A percentile compares a stretch with the other conserved stretches of the same genome.
Conservation (phyloP, 306 rosid species). For the Trifolium repens region DNA sequence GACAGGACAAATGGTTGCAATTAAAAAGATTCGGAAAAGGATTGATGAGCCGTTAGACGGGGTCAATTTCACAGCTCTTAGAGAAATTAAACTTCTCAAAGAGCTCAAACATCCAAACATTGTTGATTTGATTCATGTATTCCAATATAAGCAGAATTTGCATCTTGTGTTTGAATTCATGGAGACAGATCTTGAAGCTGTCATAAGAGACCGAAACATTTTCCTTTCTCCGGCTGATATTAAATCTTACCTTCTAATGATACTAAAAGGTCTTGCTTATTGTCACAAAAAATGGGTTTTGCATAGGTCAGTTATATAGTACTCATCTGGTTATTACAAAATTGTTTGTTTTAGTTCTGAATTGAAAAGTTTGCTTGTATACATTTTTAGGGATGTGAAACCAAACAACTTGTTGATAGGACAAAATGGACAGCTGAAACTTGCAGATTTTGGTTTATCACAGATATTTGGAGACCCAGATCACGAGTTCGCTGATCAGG, state of each 20-base stretch:
- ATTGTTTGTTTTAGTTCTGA: constrained; percentile 21
- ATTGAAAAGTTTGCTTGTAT: constrained; percentile 38
- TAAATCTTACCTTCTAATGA: constrained; percentile 89
- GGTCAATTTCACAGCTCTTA: constrained; percentile 85
- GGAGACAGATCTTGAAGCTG: constrained; percentile 98
- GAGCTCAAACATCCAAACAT: constrained; percentile 84
- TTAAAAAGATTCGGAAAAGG: constrained; percentile 77
- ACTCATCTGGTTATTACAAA: constrained; percentile 7
- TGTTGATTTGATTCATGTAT: constrained; percentile 83
- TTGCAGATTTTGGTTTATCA: constrained; percentile 98
- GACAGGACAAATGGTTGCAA: constrained; percentile 91
- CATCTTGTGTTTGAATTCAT: constrained; percentile 95
- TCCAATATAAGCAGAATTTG: constrained; percentile 87
- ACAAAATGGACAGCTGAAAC: constrained; percentile 87
- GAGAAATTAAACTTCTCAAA: constrained; percentile 86
- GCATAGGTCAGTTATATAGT: constrained; percentile 67
- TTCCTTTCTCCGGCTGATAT: constrained; percentile 90
- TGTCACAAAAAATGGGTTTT: constrained; percentile 98
- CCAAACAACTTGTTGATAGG: constrained; percentile 96
- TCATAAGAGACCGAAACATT: constrained; percentile 84
- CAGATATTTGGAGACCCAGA: constrained; percentile 92
- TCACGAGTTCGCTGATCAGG: constrained; percentile 91
- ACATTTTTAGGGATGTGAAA: constrained; percentile 84
- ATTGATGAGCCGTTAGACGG: constrained; percentile 92
- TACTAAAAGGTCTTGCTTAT: constrained; percentile 78